These are phyloP conservation scores for Xylariales sp. DNA, from an alignment of 2,329 filamentous ascomycete genomes.

Conservation along the genomic window DNA sequence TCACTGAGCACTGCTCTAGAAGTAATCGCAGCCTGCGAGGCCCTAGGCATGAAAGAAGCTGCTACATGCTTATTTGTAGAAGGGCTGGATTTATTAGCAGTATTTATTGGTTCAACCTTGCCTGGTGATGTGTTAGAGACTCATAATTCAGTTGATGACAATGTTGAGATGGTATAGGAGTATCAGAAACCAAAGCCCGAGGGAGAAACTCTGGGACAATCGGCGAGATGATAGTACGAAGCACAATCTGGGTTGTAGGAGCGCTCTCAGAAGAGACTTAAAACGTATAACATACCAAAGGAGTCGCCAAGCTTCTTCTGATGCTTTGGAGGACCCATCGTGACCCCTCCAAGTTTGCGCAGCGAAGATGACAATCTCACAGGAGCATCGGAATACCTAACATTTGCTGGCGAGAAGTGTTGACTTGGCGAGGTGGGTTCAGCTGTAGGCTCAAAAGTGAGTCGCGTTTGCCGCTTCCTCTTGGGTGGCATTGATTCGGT, in stretches of 20 bases:
- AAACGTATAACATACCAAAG: conserved; percentile 2
- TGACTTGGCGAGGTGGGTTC: conserved; percentile 14
- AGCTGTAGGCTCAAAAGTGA: conserved; percentile 25
- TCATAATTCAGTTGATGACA: too few species aligned
- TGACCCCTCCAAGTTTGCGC: conserved; percentile 6
- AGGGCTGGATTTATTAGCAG: not conserved
- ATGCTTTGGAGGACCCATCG: conserved; percentile 6
- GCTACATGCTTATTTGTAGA: conserved; percentile 6
- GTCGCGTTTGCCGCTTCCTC: conserved; percentile 21
- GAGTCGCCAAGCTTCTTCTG: not conserved
- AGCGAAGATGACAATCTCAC: conserved; percentile 10
- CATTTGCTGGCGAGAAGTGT: conserved; percentile 19
- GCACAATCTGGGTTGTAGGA: not conserved
- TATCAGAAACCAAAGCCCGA: not conserved
- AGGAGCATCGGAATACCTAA: conserved; percentile 18
- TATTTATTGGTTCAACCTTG: too few species aligned
- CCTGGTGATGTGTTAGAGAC: too few species aligned
- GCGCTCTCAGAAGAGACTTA: not conserved
- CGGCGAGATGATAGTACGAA: not conserved
- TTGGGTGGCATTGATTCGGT: too few species aligned
- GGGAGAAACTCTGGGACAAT: not conserved
- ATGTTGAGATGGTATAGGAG: not conserved
- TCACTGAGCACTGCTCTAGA: conserved; percentile 7
- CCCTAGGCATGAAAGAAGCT: conserved; percentile 23
- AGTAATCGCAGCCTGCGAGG: conserved; percentile 7